A percentile compares a stretch with the other conserved stretches of the same genome.
Conservation (phyloP, 2,329 filamentous ascomycete species). For the Neospermospora avenae region DNA sequence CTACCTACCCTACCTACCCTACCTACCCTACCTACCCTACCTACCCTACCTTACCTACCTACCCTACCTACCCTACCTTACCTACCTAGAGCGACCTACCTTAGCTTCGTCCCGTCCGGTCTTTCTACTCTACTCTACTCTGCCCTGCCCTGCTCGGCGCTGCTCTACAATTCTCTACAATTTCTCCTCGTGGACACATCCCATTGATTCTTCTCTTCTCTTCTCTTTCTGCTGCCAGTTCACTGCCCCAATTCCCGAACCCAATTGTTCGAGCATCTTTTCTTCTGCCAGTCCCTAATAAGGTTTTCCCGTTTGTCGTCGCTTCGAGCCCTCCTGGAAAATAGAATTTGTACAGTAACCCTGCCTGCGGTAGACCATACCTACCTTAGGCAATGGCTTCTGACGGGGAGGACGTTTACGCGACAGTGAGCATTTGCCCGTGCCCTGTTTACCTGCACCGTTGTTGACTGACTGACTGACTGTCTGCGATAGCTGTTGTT, state of each 20-base stretch:
- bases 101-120: neutral
- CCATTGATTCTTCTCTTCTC: neutral
- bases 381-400: slow-evolving; percentile 37
- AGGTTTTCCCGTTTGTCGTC: neutral
- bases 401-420: slow-evolving; percentile 57
- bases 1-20: too few species aligned
- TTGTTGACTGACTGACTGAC: slow-evolving; percentile 14
- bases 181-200: too few species aligned
- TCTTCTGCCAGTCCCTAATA: neutral
- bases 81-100: neutral
- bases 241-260: neutral
- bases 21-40: neutral
- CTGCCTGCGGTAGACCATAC: too few species aligned
- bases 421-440: slow-evolving; percentile 47
- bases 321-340: neutral
- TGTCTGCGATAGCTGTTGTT: slow-evolving; percentile 68
- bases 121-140: neutral
- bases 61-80: neutral
- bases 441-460: slow-evolving; percentile 13
- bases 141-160: neutral
- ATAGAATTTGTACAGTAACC: too few species aligned
- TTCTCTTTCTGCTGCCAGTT: too few species aligned
- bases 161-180: neutral
- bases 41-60: neutral
- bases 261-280: too few species aligned